phyloP scores from a whole-genome alignment of 306 rosid genomes.

The Arachis stenosperma region DNA sequence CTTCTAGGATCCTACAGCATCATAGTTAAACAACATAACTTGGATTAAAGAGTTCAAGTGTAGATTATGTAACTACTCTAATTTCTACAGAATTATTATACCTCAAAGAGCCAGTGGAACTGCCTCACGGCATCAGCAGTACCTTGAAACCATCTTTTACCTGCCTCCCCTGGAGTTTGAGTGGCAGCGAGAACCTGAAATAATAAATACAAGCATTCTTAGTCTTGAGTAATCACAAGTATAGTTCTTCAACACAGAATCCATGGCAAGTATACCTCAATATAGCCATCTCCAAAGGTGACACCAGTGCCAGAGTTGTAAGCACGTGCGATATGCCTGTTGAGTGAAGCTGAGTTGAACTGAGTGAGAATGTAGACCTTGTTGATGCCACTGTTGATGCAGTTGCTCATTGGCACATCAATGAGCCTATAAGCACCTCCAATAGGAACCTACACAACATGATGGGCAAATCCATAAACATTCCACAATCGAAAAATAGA shows the following conservation, averaged over 20 bases:
- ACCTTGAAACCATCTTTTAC: slow-evolving; percentile 92
- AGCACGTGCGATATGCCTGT: slow-evolving; percentile 88
- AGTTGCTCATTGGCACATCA: slow-evolving; percentile 98
- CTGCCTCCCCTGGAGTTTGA: slow-evolving; percentile 91
- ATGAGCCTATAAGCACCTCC: slow-evolving; percentile 93
- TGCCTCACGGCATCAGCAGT: slow-evolving; percentile 99
- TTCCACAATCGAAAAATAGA: neutral
- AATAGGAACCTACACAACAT: slow-evolving; percentile 66
- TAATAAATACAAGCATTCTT: slow-evolving; percentile 17
- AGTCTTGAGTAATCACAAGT: neutral
- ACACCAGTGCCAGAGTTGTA: slow-evolving; percentile 76
- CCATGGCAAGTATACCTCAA: slow-evolving; percentile 60
- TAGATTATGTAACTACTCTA: neutral
- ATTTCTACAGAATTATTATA: slow-evolving; percentile 29
- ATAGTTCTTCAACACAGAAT: neutral
- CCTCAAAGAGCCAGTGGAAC: slow-evolving; percentile 99
- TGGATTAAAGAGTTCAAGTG: neutral
- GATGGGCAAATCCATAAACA: slow-evolving; percentile 14
- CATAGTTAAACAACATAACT: slow-evolving; percentile 19
- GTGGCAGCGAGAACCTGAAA: slow-evolving; percentile 95
- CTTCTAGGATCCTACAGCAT: slow-evolving; percentile 74
- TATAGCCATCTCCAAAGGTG: slow-evolving; percentile 84
- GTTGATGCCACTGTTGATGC: slow-evolving; percentile 95
- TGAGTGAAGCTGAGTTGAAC: slow-evolving; percentile 92
- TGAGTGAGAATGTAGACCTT: slow-evolving; percentile 94